A percentile compares a stretch with the other conserved stretches of the same genome.
Conservation (phyloP, 2,329 filamentous ascomycete genomes). For the Aspergillus ochraceoroseus region DNA sequence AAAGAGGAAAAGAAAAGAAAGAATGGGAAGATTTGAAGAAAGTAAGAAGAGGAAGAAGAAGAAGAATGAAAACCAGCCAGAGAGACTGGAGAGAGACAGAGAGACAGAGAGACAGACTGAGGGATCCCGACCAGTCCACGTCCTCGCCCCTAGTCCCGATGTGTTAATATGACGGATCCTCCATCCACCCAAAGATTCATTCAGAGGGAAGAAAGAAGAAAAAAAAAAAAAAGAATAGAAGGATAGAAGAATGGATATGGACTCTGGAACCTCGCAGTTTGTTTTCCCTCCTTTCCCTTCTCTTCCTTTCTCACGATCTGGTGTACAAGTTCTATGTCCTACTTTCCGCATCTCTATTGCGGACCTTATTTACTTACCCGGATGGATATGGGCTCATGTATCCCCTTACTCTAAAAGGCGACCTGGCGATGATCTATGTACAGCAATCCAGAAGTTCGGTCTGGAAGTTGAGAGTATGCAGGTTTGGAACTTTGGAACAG, state of each 20-base stretch:
- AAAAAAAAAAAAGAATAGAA: constrained; percentile 18
- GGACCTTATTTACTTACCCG: too few species aligned
- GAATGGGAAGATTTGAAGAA: constrained; percentile 15
- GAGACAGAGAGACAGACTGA: too few species aligned
- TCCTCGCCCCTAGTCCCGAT: constrained; percentile 40
- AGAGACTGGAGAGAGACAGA: too few species aligned
- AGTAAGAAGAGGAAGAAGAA: constrained; percentile 23
- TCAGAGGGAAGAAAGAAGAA: too few species aligned
- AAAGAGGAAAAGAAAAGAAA: constrained; percentile 15
- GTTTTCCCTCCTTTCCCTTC: too few species aligned
- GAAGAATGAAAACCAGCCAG: constrained; percentile 26
- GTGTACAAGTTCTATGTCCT: constrained; percentile 8
- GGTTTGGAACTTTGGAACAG: constrained; percentile 15
- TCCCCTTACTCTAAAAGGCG: constrained; percentile 14
- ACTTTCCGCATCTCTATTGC: constrained; percentile 1
- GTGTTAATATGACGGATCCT: constrained; percentile 42
- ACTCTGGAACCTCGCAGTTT: too few species aligned
- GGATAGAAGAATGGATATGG: too few species aligned
- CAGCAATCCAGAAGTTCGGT: too few species aligned
- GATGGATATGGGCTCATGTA: background rate
- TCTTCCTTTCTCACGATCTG: constrained; percentile 2
- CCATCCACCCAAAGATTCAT: constrained; percentile 29
- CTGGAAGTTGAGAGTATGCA: too few species aligned
- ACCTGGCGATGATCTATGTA: constrained; percentile 19
- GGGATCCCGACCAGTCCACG: constrained; percentile 34